A percentile compares a stretch with the other conserved stretches of the same genome.
phyloP scores from a whole-genome alignment of 2,329 filamentous ascomycete species.

The Monosporascus ibericus region DNA sequence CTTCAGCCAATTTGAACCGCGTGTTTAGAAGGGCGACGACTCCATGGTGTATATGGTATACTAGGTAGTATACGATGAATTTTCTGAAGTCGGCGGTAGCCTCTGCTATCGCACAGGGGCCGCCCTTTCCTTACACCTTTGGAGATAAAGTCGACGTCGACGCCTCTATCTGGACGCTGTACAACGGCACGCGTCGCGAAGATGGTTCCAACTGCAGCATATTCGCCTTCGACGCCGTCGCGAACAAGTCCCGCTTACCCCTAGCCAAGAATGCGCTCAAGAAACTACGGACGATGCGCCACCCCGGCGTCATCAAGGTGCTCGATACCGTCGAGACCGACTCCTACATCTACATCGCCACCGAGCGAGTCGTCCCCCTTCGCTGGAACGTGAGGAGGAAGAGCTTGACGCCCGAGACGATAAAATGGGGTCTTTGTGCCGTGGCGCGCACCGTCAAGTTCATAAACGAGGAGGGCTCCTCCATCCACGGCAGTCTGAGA shows the following conservation, averaged over 20 bases:
- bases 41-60: neutral
- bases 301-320: conserved; percentile 91
- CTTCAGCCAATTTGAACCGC: neutral
- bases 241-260: conserved; percentile 74
- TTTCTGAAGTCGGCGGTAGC: conserved; percentile 97
- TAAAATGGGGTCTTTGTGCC: conserved; percentile 92
- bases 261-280: conserved; percentile 90
- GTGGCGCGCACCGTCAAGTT: conserved; percentile 91
- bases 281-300: conserved; percentile 86
- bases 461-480: conserved; percentile 87
- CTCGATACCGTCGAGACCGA: conserved; percentile 96
- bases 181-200: conserved; percentile 90
- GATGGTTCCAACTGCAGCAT: conserved; percentile 93
- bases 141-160: conserved; percentile 89
- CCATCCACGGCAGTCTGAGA: conserved; percentile 82
- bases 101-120: conserved; percentile 91
- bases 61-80: conserved; percentile 58
- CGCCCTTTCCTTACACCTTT: conserved; percentile 86
- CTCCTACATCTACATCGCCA: conserved; percentile 91
- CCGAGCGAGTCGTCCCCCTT: conserved; percentile 80
- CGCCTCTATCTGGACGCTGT: conserved; percentile 91
- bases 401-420: conserved; percentile 81
- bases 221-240: conserved; percentile 85
- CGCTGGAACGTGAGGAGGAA: conserved; percentile 87
- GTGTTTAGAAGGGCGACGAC: neutral